A percentile compares a stretch with the other conserved stretches of the same genome.
phyloP scores from a whole-genome alignment of 2,329 filamentous ascomycete genomes.

The Hirsutella minnesotensis region DNA sequence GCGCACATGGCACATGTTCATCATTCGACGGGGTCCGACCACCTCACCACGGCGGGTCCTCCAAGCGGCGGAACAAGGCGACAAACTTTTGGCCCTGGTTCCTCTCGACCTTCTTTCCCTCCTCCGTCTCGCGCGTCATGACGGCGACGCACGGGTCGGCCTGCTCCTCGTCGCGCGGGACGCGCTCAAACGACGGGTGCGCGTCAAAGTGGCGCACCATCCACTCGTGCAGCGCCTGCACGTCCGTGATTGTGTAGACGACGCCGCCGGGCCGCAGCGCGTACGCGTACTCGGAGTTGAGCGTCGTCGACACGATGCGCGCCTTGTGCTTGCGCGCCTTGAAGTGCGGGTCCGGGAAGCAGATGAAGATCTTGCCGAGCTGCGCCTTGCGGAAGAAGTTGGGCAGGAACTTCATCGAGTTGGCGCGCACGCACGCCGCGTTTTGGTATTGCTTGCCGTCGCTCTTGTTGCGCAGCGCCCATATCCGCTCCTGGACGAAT shows the following conservation, averaged over 20 bases:
- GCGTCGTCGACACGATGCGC: conserved; percentile 75
- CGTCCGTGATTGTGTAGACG: conserved; percentile 94
- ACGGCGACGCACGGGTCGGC: conserved; percentile 58
- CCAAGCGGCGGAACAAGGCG: conserved; percentile 69
- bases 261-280: conserved; percentile 72
- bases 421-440: conserved; percentile 76
- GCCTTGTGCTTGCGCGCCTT: conserved; percentile 96
- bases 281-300: conserved; percentile 91
- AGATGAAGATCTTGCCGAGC: conserved; percentile 87
- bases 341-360: conserved; percentile 97
- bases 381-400: conserved; percentile 84
- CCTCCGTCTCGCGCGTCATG: conserved; percentile 81
- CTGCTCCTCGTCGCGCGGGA: conserved; percentile 55
- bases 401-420: conserved; percentile 99
- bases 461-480: conserved; percentile 62
- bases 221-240: conserved; percentile 87
- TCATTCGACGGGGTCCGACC: too few species aligned
- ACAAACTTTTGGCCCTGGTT: conserved; percentile 88
- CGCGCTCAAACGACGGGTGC: conserved; percentile 67
- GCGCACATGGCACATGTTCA: too few species aligned
- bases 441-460: conserved; percentile 60
- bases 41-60: conserved; percentile 73
- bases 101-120: conserved; percentile 90
- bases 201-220: conserved; percentile 78
- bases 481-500: conserved; percentile 80